phyloP scores from a whole-genome alignment of 768 basidiomycete genomes.

The Phaeotremella skinneri region DNA sequence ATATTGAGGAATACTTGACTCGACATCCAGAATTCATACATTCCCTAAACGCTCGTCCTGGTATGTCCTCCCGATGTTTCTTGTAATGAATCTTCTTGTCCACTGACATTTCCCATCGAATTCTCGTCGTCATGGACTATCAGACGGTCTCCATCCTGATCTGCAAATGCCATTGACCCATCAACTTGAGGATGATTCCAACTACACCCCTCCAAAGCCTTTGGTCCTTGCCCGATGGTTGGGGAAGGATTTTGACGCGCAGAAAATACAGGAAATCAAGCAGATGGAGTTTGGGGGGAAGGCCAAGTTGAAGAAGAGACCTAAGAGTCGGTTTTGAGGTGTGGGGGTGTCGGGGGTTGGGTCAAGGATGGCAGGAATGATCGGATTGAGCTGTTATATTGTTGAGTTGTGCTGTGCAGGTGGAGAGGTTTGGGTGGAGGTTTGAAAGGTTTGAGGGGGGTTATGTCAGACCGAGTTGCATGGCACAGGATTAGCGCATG shows the following conservation, averaged over 20 bases:
- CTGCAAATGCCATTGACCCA: constrained; percentile 13
- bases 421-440: too few relatives aligned
- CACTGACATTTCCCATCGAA: constrained; percentile 1
- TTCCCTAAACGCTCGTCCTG: constrained; percentile 36
- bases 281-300: constrained; percentile 46
- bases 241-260: constrained; percentile 42
- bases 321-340: constrained; percentile 11
- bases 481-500: too few relatives aligned
- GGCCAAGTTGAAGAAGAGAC: constrained; percentile 24
- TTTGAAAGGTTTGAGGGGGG: too few relatives aligned
- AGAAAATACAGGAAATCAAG: constrained; percentile 45
- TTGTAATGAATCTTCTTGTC: background rate
- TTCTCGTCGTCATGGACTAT: background rate
- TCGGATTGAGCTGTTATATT: too few relatives aligned
- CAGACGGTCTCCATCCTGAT: constrained; percentile 46
- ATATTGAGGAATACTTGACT: constrained; percentile 48
- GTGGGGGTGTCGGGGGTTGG: constrained; percentile 3
- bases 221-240: constrained; percentile 46
- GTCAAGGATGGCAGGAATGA: too few relatives aligned
- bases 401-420: too few relatives aligned
- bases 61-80: constrained; percentile 18
- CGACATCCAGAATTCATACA: constrained; percentile 43
- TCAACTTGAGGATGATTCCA: constrained; percentile 5
- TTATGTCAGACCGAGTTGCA: too few relatives aligned
- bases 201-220: constrained; percentile 22